These are phyloP conservation scores for Neofusicoccum umdonicola DNA, from an alignment of 2,329 filamentous ascomycete species.

Conservation along the genomic window DNA sequence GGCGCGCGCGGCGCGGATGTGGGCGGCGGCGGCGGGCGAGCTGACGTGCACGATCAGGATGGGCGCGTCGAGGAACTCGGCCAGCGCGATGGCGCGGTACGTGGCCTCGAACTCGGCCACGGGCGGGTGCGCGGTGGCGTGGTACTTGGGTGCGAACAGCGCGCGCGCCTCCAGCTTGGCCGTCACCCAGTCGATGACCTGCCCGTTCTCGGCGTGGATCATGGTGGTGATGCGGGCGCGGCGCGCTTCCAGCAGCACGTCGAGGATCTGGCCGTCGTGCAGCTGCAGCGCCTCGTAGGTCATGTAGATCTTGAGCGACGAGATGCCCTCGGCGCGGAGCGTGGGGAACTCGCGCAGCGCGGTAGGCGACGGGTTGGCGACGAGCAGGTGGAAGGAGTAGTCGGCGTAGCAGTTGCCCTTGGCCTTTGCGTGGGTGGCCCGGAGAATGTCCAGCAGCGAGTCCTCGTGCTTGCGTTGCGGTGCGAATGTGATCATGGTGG, in stretches of 20 bases:
- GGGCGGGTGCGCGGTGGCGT: slow-evolving; percentile 49
- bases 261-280: slow-evolving; percentile 38
- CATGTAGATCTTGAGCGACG: slow-evolving; percentile 46
- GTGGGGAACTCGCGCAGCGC: slow-evolving; percentile 37
- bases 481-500: slow-evolving; percentile 50
- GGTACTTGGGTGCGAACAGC: slow-evolving; percentile 52
- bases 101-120: slow-evolving; percentile 49
- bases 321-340: slow-evolving; percentile 37
- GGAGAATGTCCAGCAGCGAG: slow-evolving; percentile 44
- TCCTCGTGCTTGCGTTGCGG: slow-evolving; percentile 46
- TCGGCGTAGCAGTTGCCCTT: slow-evolving; percentile 48
- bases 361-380: slow-evolving; percentile 36
- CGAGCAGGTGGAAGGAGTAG: slow-evolving; percentile 44
- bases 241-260: slow-evolving; percentile 38
- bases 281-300: slow-evolving; percentile 41
- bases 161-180: slow-evolving; percentile 50
- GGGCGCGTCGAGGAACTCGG: slow-evolving; percentile 51
- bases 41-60: slow-evolving; percentile 56
- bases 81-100: slow-evolving; percentile 52
- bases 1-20: slow-evolving; percentile 51
- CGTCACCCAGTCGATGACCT: slow-evolving; percentile 55
- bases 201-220: slow-evolving; percentile 56
- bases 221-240: slow-evolving; percentile 53
- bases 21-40: slow-evolving; percentile 45
- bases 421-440: slow-evolving; percentile 44